phyloP scores from a whole-genome alignment of 2,329 filamentous ascomycete genomes.

The Parafenestella ontariensis region DNA sequence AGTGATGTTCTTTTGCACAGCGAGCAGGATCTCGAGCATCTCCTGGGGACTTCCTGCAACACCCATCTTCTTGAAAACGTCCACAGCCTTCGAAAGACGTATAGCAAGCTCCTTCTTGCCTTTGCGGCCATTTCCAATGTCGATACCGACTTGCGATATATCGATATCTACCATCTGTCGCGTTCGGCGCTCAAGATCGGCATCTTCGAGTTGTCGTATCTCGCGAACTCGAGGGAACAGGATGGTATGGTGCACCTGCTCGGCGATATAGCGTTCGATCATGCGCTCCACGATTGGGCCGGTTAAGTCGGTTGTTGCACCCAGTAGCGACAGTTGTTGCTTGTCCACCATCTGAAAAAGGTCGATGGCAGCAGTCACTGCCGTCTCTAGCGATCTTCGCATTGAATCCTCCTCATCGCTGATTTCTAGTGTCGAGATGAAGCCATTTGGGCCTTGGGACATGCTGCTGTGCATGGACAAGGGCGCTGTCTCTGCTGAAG shows the following conservation, averaged over 20 bases:
- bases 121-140: conserved; percentile 77
- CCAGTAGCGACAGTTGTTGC: conserved; percentile 88
- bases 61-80: conserved; percentile 86
- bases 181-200: conserved; percentile 87
- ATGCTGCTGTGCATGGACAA: conserved; percentile 48
- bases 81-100: conserved; percentile 78
- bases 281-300: conserved; percentile 90
- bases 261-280: conserved; percentile 92
- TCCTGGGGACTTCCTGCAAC: conserved; percentile 81
- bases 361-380: conserved; percentile 91
- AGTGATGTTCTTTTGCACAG: conserved; percentile 84
- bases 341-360: conserved; percentile 96
- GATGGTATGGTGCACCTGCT: conserved; percentile 85
- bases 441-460: conserved; percentile 46
- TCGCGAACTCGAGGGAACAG: conserved; percentile 83
- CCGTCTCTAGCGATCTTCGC: conserved; percentile 86
- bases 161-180: conserved; percentile 93
- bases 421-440: conserved; percentile 62
- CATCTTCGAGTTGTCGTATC: conserved; percentile 80
- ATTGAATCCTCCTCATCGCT: conserved; percentile 93
- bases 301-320: conserved; percentile 91
- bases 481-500: conserved; percentile 44
- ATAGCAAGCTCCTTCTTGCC: conserved; percentile 83
- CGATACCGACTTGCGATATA: conserved; percentile 90
- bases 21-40: conserved; percentile 82